These are phyloP conservation scores for Dictyostelium intermedium DNA, from an alignment of 78 protist genomes.

Conservation along the genomic window DNA sequence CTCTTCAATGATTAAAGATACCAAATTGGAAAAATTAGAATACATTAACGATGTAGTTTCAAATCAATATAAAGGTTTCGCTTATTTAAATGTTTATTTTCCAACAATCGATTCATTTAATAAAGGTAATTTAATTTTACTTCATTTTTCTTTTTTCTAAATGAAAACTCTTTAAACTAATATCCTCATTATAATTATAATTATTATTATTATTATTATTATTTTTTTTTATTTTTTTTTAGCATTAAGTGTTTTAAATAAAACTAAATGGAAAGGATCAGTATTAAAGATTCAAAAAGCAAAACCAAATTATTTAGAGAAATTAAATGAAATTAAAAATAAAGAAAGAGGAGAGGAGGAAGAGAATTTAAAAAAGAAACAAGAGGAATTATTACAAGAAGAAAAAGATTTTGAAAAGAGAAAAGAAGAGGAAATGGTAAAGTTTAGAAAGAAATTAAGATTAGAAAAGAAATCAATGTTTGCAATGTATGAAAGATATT, in stretches of 20 bases:
- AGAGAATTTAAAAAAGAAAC: background rate
- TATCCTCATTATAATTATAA: no score
- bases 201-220: no score
- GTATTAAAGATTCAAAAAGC: constrained; percentile 31
- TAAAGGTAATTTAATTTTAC: background rate
- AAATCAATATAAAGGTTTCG: constrained; percentile 53
- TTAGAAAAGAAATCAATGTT: constrained; percentile 48
- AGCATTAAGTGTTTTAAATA: constrained; percentile 28
- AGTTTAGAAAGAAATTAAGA: constrained; percentile 36
- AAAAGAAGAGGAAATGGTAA: background rate
- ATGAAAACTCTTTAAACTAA: no score
- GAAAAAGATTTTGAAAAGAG: constrained; percentile 16
- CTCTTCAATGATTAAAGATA: background rate
- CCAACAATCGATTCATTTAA: background rate
- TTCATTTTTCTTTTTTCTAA: no score
- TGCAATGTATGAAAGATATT: constrained; percentile 37
- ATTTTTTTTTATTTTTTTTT: background rate
- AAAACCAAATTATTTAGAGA: constrained; percentile 1
- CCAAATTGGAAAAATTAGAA: constrained; percentile 6
- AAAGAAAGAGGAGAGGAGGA: background rate
- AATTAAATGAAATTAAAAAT: background rate
- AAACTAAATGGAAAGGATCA: constrained; percentile 72
- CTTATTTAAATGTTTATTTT: constrained; percentile 28
- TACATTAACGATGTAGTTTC: background rate
- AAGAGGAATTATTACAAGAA: background rate